A percentile compares a stretch with the other conserved stretches of the same genome.
These are phyloP conservation scores for Fusarium humuli DNA, from an alignment of 2,329 filamentous ascomycete genomes.

Conservation along the genomic window DNA sequence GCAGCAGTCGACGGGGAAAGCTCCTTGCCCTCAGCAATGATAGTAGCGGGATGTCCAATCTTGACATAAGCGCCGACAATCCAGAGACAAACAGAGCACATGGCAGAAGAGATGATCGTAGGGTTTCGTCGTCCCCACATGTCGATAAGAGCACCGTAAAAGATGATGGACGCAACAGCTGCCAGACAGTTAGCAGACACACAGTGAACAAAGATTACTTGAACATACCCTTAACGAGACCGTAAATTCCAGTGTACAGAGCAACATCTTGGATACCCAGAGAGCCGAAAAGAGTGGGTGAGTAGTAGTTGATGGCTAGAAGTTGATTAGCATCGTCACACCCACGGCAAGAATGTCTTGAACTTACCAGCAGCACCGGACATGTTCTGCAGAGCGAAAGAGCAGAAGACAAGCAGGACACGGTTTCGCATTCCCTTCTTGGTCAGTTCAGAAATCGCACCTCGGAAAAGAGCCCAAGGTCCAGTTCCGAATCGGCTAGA, in stretches of 20 bases:
- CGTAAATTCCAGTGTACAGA: slow-evolving; percentile 65
- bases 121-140: slow-evolving; percentile 55
- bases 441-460: slow-evolving; percentile 51
- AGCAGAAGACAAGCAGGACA: slow-evolving; percentile 52
- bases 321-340: background rate
- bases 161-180: slow-evolving; percentile 56
- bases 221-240: slow-evolving; percentile 54
- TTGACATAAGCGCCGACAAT: slow-evolving; percentile 66
- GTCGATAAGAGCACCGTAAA: slow-evolving; percentile 56
- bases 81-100: slow-evolving; percentile 62
- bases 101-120: slow-evolving; percentile 60
- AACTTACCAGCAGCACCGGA: slow-evolving; percentile 54
- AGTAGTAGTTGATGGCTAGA: slow-evolving; percentile 58
- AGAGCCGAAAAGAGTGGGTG: slow-evolving; percentile 55
- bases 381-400: slow-evolving; percentile 56
- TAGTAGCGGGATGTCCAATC: slow-evolving; percentile 60
- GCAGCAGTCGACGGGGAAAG: slow-evolving; percentile 56
- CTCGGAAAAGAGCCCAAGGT: slow-evolving; percentile 51
- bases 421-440: slow-evolving; percentile 57
- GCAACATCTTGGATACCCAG: slow-evolving; percentile 59
- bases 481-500: slow-evolving; percentile 51
- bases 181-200: background rate
- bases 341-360: fast-evolving
- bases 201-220: fast-evolving
- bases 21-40: slow-evolving; percentile 57